Base-by-base conservation (phyloP, 163 green algal genomes). In the Chlorella variabilis region DNA sequence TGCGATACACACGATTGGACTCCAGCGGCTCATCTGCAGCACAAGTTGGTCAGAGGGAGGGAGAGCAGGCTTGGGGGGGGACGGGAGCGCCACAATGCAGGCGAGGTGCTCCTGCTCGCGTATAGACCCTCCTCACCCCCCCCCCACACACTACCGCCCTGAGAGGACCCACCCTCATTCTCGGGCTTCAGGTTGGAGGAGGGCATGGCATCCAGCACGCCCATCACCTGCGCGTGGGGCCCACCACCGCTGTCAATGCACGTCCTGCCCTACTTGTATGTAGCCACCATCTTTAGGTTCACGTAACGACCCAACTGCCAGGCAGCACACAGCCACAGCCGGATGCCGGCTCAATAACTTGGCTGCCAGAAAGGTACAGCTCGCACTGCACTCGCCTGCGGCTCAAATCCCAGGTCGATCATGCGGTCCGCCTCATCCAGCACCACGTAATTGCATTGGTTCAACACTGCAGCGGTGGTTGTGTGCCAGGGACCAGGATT, bases 331-430 rank as follows among this genome's bases (percentile, higher is more conserved):
- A 9, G 18, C 25, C 49, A 4, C n/a, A n/a, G n/a, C n/a, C n/a
- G n/a, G n/a, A n/a, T n/a, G n/a, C n/a, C n/a, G n/a, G n/a, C n/a
- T n/a, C n/a, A n/a, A n/a, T n/a, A n/a, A n/a, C n/a, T n/a, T n/a
- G n/a, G n/a, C n/a, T n/a, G n/a, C n/a, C n/a, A n/a, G n/a, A n/a
- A n/a, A n/a, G n/a, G n/a, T n/a, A n/a, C n/a, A n/a, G n/a, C n/a
- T n/a, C n/a, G n/a, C n/a, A n/a, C n/a, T n/a, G n/a, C n/a, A 13
- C 89, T 13, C 65, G 93, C 93, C 92, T 98, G 96, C 17, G 96
- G 96, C 87, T 99, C 97, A 84, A 99, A 99, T 6, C 97, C 97
- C 85, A 99, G 91, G 82, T 99, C 97, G 51, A 99, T 99, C 97
- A 99, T 99, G 68, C 96, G 89, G 74, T 99, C 97, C 4, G 97